phyloP scores from a whole-genome alignment of 2,329 filamentous ascomycete species.

The Cercospora citrullina region DNA sequence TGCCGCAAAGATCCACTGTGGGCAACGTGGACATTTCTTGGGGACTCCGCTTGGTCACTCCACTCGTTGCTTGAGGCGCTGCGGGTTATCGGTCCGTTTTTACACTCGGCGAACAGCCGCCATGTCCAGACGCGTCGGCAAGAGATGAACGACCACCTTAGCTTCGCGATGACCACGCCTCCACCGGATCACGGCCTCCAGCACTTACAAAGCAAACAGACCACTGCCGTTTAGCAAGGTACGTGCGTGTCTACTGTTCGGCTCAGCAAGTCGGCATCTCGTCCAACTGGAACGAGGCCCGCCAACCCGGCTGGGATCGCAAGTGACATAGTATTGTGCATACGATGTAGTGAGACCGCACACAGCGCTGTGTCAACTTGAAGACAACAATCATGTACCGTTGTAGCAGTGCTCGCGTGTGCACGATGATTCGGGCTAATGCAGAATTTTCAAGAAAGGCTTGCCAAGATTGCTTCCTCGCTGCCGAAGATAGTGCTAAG shows the following conservation, averaged over 20 bases:
- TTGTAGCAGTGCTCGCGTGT: not conserved
- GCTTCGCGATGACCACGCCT: not conserved
- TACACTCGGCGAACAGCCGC: not conserved
- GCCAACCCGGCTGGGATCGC: not conserved
- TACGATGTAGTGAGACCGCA: not conserved
- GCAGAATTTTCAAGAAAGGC: not conserved
- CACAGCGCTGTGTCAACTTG: not conserved
- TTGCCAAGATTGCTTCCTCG: conserved; percentile 6
- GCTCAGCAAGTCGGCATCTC: conserved; percentile 1
- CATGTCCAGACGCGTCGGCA: conserved; percentile 1
- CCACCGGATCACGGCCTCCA: not conserved
- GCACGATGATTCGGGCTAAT: conserved; percentile 1
- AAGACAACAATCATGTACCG: not conserved
- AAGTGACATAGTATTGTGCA: not conserved
- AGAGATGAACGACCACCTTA: conserved; percentile 7
- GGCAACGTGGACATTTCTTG: conserved; percentile 5
- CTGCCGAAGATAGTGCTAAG: conserved; percentile 14
- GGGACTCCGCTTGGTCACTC: conserved; percentile 6
- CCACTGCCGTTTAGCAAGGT: not conserved
- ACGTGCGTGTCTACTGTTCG: not conserved
- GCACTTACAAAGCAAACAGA: conserved; percentile 2
- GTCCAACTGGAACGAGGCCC: not conserved
- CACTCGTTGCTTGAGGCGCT: conserved; percentile 5
- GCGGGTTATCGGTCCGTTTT: conserved; percentile 15
- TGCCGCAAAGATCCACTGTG: not conserved